Base-by-base conservation (phyloP, 2,329 filamentous ascomycete species). In the Sporothrix globosa region DNA sequence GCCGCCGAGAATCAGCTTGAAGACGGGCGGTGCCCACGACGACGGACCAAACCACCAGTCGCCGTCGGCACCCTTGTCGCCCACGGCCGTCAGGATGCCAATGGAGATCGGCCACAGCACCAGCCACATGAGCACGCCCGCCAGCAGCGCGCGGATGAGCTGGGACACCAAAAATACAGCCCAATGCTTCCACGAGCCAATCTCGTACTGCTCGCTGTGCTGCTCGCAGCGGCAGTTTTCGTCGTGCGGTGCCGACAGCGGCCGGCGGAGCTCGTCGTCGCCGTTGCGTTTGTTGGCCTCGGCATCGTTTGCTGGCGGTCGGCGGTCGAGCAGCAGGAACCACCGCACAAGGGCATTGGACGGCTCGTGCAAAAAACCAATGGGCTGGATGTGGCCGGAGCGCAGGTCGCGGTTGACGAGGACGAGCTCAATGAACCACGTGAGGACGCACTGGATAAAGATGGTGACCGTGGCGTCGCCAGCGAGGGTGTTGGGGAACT, bases 391-490 rank as follows among this genome's bases (percentile, higher is more conserved):
- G 10, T 77, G 79, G 46, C 83, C 82, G 46, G 77, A 77, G 27
- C 76, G 78, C 24, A 87, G 77, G 76, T 86, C 84, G 27, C 78
- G 77, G 73, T 81, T 82, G 34, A 87, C 83, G n/a, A 86, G 75
- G 39, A 80, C 71, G 48, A 81, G 77, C 74, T 86, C 83, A 54
- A 85, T 77, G 67, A 84, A 77, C 84, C 85, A 87, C 27, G 85
- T 87, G 61, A 85, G 77, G 72, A 84, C 75, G 73, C 79, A 81
- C 75, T 86, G 84, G 67, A 86, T 68, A 72, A 86, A 78, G 71
- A 85, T 80, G n/a, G 85, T 86, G 53, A 87, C 78, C 50, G 79
- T 82, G 2, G 81, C 82, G 75, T 87, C 85, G 68, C 80, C 82
- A 17, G 83, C 80, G 2, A 87, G 78, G 1, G 84, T 86, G 73